phyloP scores from a whole-genome alignment of 2,329 filamentous ascomycete species.

The Rutstroemia sp. region DNA sequence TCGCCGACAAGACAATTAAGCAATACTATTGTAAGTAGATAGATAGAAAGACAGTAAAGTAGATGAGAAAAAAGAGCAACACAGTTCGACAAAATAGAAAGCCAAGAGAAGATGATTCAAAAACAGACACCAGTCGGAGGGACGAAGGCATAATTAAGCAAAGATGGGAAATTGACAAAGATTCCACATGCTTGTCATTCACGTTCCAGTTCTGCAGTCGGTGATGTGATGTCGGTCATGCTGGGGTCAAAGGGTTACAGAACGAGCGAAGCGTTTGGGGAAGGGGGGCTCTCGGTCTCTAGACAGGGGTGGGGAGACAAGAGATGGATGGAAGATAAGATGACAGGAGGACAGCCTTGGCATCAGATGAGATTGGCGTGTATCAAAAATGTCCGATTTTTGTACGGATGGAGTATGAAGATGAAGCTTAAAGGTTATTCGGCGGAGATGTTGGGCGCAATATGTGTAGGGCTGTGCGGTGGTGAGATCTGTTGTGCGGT shows the following conservation, averaged over 20 bases:
- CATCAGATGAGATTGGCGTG: neutral
- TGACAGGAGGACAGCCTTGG: neutral
- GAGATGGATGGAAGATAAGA: constrained; percentile 2
- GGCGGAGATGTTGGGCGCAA: neutral
- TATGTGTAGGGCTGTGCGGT: too few species aligned
- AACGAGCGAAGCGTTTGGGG: neutral
- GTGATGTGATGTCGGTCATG: constrained; percentile 2
- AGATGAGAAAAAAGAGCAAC: constrained; percentile 7
- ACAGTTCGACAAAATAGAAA: neutral
- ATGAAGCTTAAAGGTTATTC: neutral
- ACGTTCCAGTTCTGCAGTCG: neutral
- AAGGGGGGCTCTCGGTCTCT: neutral
- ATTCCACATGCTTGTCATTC: constrained; percentile 9
- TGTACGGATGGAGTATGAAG: neutral
- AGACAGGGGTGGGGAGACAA: neutral
- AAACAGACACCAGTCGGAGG: constrained; percentile 6
- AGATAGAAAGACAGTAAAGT: constrained; percentile 7
- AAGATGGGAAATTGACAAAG: constrained; percentile 13
- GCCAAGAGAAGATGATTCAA: neutral
- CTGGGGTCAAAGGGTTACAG: neutral
- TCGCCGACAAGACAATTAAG: constrained; percentile 25
- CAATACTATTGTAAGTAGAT: constrained; percentile 2
- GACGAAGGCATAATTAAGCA: constrained; percentile 22
- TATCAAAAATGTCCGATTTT: neutral
- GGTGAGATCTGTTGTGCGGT: too few species aligned